Base-by-base conservation (phyloP, 495 filamentous ascomycete genomes). In the Trichocladium antarcticum region DNA sequence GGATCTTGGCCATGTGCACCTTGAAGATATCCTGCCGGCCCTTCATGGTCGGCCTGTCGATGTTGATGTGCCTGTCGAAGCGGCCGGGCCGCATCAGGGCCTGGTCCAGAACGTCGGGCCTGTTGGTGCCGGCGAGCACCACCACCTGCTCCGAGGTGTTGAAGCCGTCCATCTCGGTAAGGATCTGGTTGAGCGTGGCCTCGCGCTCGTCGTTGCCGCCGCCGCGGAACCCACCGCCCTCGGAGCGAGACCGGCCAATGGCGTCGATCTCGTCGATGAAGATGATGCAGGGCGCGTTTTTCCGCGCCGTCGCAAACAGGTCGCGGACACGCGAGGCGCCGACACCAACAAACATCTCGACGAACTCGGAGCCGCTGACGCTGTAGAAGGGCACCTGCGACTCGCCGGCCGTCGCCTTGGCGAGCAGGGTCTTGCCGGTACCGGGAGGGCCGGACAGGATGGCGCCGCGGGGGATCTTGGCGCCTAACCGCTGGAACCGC, bases 181-280 rank as follows among this genome's bases (percentile, higher is more conserved):
- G 75, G 49, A 98, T 95, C 68, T 98, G 92, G 64, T 98, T 98
- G 35, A 98, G 80, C 1, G 92, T 98, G 39, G 84, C 84, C 65
- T 98, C 92, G 58, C 92, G 80, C 72, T 98, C 92, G 60, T 97
- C 93, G 58, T 95, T 97, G 45, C 92, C 92, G 52, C 92, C 92
- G 48, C 83, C 79, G 44, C 82, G 80, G 54, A 75, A 81, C 32
- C 74, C 70, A 15, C 70, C 66, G 38, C 72, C 68, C 55, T 88
- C 87, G 1, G 82, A 72, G 67, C 92, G 80, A 31, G 89, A 82
- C 65, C 88, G 89, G 61, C 92, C 92, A 59, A 98, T 94, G 29
- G 92, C 92, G 69, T 98, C 92, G 51, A 98, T 98, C 69, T 98
- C 92, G 61, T 98, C 92, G 57, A 98, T 95, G 73, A 98, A 98